Base-by-base conservation (phyloP, 2,329 filamentous ascomycete species). In the Fusarium brachygibbosum region DNA sequence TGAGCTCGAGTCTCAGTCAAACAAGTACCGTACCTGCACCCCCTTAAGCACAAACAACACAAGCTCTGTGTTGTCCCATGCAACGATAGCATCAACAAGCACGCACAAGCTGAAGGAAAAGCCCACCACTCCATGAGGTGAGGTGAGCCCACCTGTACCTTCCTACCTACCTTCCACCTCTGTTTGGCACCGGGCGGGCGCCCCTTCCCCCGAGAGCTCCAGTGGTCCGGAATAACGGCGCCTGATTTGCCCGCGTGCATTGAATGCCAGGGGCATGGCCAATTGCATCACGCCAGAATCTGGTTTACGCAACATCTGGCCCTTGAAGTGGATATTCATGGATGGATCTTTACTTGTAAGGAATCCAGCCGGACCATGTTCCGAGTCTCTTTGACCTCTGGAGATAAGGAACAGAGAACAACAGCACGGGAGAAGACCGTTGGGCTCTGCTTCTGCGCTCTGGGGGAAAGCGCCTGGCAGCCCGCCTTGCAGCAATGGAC, bases 281-380 rank as follows among this genome's bases (percentile, higher is more conserved):
- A 74, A 74, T 74, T 72, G 69, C 69, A 74, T 74, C 72, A 74
- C 69, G 60, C 72, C 72, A 74, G 72, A 72, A 74, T 73, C 64
- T 63, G 56, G 54, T 66, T 74, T 74, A 74, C 72, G 70, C 71
- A 66, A 61, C 70, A 50, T 53, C 60, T 51, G 48, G 34, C 23
- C 34, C 34, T 38, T 40, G 34, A 11, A 51, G 53, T 69, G 63
- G 64, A 34, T 58, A 58, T 46, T 32, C 44, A 50, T 40, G 48
- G 48, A 50, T 40, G 48, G 48, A 38, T 40, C 34, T 51, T 35
- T 51, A 40, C 34, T 40, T 40, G 32, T 19, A 5, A 51, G 17
- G 34, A 51, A 51, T 51, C 32, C 48, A 40, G 48, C 48, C 48
- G 48, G 48, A 51, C 48, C n/a, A 38, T 28, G 48, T 51, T 51